These are phyloP conservation scores for Penicillium psychrosexuale DNA, from an alignment of 2,329 filamentous ascomycete species.

Conservation along the genomic window DNA sequence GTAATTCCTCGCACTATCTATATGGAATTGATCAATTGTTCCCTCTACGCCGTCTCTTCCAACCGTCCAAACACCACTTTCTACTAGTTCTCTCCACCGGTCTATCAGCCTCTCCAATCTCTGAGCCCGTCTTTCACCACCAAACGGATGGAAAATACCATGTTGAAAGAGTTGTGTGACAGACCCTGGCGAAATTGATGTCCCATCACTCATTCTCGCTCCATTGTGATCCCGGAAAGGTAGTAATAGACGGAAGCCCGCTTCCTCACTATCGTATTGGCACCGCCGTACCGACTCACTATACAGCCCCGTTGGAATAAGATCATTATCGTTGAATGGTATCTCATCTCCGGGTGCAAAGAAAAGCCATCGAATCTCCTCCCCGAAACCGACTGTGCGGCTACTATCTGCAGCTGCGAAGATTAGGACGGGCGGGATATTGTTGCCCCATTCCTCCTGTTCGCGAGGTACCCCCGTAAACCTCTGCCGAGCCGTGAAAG, in stretches of 20 bases:
- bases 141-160: conserved; percentile 5
- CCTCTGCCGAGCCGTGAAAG: background rate
- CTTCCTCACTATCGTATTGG: background rate
- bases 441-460: conserved; percentile 4
- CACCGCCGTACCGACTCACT: background rate
- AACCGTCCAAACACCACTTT: conserved; percentile 20
- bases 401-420: background rate
- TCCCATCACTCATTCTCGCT: background rate
- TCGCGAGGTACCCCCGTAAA: background rate
- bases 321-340: background rate
- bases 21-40: conserved; percentile 17
- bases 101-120: conserved; percentile 20
- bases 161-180: background rate
- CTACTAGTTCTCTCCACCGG: conserved; percentile 13
- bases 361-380: background rate
- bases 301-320: background rate
- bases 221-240: background rate
- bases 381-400: background rate
- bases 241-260: background rate
- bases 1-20: conserved; percentile 11
- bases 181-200: background rate
- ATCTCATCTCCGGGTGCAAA: background rate
- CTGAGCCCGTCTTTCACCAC: conserved; percentile 9
- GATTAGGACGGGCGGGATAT: conserved; percentile 20
- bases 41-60: conserved; percentile 19